Percentiles rank a stretch among this genome's conserved stretches.
Conservation (phyloP, 169 alveolate genomes). For the Plasmodium yoelii region DNA sequence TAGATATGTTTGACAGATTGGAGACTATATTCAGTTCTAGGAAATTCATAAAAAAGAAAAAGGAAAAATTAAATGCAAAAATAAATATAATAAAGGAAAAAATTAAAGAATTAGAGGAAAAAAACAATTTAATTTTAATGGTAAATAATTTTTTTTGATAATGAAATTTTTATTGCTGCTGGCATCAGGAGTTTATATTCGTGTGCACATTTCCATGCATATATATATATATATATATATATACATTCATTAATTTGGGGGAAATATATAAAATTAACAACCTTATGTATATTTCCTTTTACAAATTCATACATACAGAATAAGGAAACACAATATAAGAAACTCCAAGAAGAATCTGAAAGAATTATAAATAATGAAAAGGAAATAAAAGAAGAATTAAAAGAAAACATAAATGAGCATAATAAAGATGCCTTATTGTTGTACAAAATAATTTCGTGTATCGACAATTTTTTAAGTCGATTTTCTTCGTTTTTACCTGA, state of each 20-base stretch:
- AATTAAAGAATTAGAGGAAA: constrained; percentile 52
- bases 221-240: too few relatives aligned
- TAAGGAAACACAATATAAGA: constrained; percentile 46
- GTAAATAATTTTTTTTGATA: constrained; percentile 1
- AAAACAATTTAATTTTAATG: constrained; percentile 34
- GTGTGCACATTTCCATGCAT: too few relatives aligned
- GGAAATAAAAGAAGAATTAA: constrained; percentile 38
- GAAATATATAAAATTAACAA: too few relatives aligned
- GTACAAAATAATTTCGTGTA: constrained; percentile 59
- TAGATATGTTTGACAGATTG: constrained; percentile 73
- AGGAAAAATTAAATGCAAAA: constrained; percentile 47
- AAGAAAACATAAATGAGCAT: constrained; percentile 69
- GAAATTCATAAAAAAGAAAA: constrained; percentile 56
- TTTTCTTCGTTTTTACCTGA: constrained; percentile 69
- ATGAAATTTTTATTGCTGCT: not conserved
- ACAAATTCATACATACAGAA: constrained; percentile 15
- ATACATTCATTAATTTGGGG: too few relatives aligned
- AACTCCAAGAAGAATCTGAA: constrained; percentile 44
- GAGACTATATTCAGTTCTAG: constrained; percentile 70
- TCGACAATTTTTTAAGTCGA: constrained; percentile 63
- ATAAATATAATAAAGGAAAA: constrained; percentile 65
- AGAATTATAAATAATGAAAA: constrained; percentile 36
- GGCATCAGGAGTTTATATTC: too few relatives aligned
- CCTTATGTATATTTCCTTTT: not conserved
- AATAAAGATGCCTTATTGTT: constrained; percentile 42